Evolutionary conservation across 768 basidiomycete species (phyloP), one percentile per base, ranked within the genome.

Genomic region (Stropharia rugosoannulata): DNA sequence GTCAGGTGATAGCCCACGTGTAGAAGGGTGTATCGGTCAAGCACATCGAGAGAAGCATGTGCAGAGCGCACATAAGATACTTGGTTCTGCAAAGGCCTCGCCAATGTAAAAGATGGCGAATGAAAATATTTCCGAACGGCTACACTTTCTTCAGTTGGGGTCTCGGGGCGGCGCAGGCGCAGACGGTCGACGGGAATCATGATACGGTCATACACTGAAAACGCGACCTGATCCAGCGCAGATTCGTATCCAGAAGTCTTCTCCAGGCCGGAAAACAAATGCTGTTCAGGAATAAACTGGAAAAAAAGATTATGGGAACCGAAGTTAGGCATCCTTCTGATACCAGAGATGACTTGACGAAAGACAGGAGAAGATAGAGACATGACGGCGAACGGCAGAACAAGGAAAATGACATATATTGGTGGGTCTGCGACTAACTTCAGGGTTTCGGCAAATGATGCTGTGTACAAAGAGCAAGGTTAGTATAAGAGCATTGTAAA

Each of bases 1-100:
- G 87, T 86, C 1, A 87, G 57, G 39, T 72, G 76, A 67, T 95
- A 95, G 2, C 83, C 93, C 38, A 93, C 78, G 65, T 95, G 93
- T 42, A 95, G 71, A 51, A 93, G 70, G 1, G 81, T 85, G 35
- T 69, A 55, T 2, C 75, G 68, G 63, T 80, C 76, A 56, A 78
- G 55, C 15, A 80, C 80, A 49, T 77, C 77, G 40, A 80, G 65
- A 4, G 75, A 66, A 9, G 78, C 61, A 53, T 72, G 70, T 1
- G 70, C 55, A 13, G 73, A 58, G 48, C 75, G 67, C 39, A 68
- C 59, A 60, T 72, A 77, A 27, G 74, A 69, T n/a, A 75, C 75
- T 41, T 73, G 74, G 57, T 58, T 63, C 35, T 66, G 57, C n/a
- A 67, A 29, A 2, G 79, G 70, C 39, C 85, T 75, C 6, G 87